phyloP scores from a whole-genome alignment of 2,329 filamentous ascomycete genomes.

The Neonectria hederae region DNA sequence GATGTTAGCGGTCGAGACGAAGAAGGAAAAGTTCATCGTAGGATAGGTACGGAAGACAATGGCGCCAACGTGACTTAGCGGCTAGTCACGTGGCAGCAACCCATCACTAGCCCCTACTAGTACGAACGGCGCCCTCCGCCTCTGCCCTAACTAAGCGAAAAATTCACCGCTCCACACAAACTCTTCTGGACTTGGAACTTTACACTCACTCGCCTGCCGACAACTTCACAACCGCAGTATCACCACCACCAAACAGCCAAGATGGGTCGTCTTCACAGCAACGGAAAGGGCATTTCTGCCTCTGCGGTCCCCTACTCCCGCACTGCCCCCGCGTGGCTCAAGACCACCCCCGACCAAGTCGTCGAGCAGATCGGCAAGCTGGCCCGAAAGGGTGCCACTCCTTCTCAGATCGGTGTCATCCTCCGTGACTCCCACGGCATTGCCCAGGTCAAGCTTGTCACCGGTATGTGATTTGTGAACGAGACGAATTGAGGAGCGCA shows the following conservation, averaged over 20 bases:
- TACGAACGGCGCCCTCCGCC: conserved; percentile 21
- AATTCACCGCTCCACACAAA: conserved; percentile 55
- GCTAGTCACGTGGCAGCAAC: conserved; percentile 27
- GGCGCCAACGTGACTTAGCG: conserved; percentile 10
- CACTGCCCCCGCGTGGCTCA: conserved; percentile 92
- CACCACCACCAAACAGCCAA: conserved; percentile 60
- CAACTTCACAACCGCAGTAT: conserved; percentile 44
- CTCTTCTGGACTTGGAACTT: conserved; percentile 37
- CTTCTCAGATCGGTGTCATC: conserved; percentile 98
- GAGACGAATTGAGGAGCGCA: background rate
- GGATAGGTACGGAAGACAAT: background rate
- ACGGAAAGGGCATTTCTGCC: conserved; percentile 98
- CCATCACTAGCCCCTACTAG: background rate
- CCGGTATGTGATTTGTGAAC: conserved; percentile 72
- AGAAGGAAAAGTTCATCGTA: background rate
- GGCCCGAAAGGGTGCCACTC: conserved; percentile 97
- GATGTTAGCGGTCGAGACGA: background rate
- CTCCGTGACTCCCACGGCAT: conserved; percentile 98
- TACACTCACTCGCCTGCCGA: conserved; percentile 39
- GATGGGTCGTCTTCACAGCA: conserved; percentile 99
- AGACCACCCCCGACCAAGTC: conserved; percentile 98
- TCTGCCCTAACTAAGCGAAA: conserved; percentile 59
- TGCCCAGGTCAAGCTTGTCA: conserved; percentile 97
- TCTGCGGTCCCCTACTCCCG: conserved; percentile 98
- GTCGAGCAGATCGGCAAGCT: conserved; percentile 99